Conservation (phyloP, 768 basidiomycete species). For the Amanita inopinata region DNA sequence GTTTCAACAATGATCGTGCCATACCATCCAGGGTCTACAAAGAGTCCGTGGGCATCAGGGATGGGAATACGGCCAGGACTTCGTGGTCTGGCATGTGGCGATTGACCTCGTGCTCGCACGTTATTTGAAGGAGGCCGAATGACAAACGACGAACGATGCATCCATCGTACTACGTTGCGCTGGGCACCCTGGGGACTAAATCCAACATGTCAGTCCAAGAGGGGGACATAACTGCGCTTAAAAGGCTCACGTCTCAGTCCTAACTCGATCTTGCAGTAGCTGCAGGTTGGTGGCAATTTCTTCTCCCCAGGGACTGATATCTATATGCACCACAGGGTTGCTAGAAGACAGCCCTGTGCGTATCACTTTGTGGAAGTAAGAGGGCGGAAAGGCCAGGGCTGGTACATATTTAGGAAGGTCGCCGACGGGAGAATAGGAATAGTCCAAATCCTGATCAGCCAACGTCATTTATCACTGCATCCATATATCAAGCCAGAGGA, state of each 20-base stretch:
- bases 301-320: constrained; percentile 69
- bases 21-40: constrained; percentile 74
- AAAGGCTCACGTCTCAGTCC: constrained; percentile 69
- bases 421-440: constrained; percentile 65
- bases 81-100: constrained; percentile 19
- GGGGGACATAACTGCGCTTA: neutral
- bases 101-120: constrained; percentile 21
- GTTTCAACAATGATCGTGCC: constrained; percentile 78
- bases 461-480: constrained; percentile 8
- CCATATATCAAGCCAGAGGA: constrained; percentile 11
- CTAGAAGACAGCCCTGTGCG: constrained; percentile 44
- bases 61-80: constrained; percentile 32
- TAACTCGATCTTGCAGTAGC: constrained; percentile 65
- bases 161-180: constrained; percentile 81
- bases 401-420: constrained; percentile 77
- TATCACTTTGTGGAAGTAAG: constrained; percentile 83
- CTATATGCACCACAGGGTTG: constrained; percentile 62
- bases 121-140: constrained; percentile 39
- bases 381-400: constrained; percentile 73
- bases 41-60: constrained; percentile 42
- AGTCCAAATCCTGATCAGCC: constrained; percentile 65
- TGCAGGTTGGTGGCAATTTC: constrained; percentile 69
- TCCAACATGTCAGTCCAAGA: constrained; percentile 10
- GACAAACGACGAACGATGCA: constrained; percentile 69
- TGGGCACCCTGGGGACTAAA: constrained; percentile 66